A percentile compares a stretch with the other conserved stretches of the same genome.
Evolutionary conservation across 2,329 filamentous ascomycete species (phyloP).

Genomic region (Plectosphaerella plurivora): DNA sequence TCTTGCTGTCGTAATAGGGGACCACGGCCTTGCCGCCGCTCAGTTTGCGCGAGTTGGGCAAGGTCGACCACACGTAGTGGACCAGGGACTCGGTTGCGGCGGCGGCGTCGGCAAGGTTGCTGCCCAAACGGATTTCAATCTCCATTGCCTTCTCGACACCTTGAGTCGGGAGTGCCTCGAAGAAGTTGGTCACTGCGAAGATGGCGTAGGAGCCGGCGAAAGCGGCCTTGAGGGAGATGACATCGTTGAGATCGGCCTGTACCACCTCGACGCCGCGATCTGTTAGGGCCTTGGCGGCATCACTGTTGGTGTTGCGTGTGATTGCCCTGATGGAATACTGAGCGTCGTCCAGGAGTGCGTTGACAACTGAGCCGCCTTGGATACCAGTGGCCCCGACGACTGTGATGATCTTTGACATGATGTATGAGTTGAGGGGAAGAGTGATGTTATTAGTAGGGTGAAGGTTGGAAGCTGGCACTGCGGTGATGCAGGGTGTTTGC

Average conservation of each 20-base stretch:
- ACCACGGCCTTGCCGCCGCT: constrained; percentile 25
- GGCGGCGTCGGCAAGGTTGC: constrained; percentile 36
- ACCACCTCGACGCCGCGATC: constrained; percentile 30
- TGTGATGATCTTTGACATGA: constrained; percentile 18
- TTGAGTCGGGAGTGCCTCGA: constrained; percentile 23
- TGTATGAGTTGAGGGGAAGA: neutral
- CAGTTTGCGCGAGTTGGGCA: constrained; percentile 27
- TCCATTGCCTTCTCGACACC: constrained; percentile 33
- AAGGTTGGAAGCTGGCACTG: too few species aligned
- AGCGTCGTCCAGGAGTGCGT: constrained; percentile 13
- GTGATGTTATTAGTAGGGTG: too few species aligned
- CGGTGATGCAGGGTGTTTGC: too few species aligned
- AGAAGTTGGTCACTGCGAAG: constrained; percentile 29
- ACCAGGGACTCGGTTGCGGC: constrained; percentile 27
- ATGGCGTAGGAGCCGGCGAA: constrained; percentile 31
- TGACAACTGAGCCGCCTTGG: constrained; percentile 11
- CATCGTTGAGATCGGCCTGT: constrained; percentile 25
- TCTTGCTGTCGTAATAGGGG: constrained; percentile 38
- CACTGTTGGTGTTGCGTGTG: constrained; percentile 34
- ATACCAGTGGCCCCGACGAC: neutral
- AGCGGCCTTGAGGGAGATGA: constrained; percentile 21
- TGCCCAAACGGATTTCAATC: constrained; percentile 32
- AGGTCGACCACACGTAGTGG: constrained; percentile 41
- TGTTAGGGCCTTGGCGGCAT: constrained; percentile 23
- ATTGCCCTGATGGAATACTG: constrained; percentile 17